Conservation (phyloP, 495 filamentous ascomycete genomes). For the Usnea hakonensis region DNA sequence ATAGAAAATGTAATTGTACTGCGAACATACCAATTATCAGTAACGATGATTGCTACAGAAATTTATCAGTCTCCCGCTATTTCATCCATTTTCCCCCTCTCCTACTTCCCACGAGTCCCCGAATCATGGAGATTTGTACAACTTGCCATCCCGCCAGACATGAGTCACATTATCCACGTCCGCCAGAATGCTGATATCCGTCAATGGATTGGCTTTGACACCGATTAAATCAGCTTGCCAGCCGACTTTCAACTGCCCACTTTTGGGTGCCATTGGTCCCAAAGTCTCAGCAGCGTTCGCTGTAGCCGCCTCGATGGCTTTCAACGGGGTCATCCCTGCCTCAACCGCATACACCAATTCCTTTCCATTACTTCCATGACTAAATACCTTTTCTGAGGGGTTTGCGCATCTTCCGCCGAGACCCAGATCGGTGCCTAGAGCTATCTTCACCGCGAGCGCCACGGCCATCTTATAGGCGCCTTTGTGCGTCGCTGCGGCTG, state of each 20-base stretch:
- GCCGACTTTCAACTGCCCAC: constrained; percentile 41
- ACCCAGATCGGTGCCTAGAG: constrained; percentile 39
- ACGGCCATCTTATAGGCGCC: constrained; percentile 31
- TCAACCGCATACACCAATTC: constrained; percentile 44
- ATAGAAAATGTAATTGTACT: no score
- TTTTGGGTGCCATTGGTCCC: constrained; percentile 37
- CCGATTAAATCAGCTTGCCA: constrained; percentile 46
- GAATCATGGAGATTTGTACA: constrained; percentile 27
- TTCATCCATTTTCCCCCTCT: no score
- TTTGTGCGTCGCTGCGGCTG: constrained; percentile 30
- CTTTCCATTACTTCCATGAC: constrained; percentile 38
- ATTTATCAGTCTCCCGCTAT: no score
- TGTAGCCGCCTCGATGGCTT: constrained; percentile 47
- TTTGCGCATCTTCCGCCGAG: background rate
- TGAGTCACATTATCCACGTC: constrained; percentile 35
- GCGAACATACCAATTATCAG: no score
- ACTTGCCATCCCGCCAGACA: constrained; percentile 42
- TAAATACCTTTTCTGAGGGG: background rate
- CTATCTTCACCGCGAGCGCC: constrained; percentile 30
- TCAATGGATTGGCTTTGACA: constrained; percentile 36
- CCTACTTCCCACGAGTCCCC: no score
- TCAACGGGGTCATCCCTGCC: constrained; percentile 42
- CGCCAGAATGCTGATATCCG: constrained; percentile 38
- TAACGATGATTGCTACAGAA: no score
- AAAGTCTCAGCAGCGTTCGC: constrained; percentile 41